Evolutionary conservation across 73 alveolate genomes (phyloP), one percentile per base, ranked within the genome.

Genomic region (Uronychia setigera): DNA sequence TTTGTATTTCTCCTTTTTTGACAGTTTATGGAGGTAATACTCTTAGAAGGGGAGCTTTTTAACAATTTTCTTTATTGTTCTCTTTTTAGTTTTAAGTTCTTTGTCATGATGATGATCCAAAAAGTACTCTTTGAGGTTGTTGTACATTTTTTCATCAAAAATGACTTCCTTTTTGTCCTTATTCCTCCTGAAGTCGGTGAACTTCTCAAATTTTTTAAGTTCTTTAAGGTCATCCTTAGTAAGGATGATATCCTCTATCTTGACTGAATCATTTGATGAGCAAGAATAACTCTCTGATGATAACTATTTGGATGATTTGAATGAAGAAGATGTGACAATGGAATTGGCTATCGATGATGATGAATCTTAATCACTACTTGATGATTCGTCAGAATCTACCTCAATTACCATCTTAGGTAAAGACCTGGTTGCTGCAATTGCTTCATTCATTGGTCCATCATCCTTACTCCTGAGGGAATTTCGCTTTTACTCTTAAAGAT

Each of bases 101-200:
- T 46, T 11, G 67, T 46, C 67, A 19, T 46, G 67, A 19, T 46
- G 67, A 46, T 46, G 67, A 19, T 46, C 67, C 19, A 46, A 46
- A 46, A 46, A 46, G 67, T 46, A 46, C 67, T 46, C 67, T 46
- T 46, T 46, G n/a, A 46, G 67, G 67, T 46, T 46, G n/a, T 46
- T 46, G 67, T 46, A 46, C 19, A 11, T 5, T 19, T 46, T 46
- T 19, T 46, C 67, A 19, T 46, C 67, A 46, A 46, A 46, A 46
- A 46, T 46, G 67, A 19, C 19, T 5, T 46, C 67, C 5, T 46
- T 46, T 19, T 19, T 19, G 5, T 46, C n/a, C n/a, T 46, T 19
- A 46, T 46, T 46, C 19, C 67, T 46, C 67, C 67, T 46, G 67
- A 46, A 46, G 19, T 46, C 67, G n/a, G 67, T 46, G 67, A 11